phyloP scores from a whole-genome alignment of 2,329 filamentous ascomycete species.

The Aureobasidium subglaciale region DNA sequence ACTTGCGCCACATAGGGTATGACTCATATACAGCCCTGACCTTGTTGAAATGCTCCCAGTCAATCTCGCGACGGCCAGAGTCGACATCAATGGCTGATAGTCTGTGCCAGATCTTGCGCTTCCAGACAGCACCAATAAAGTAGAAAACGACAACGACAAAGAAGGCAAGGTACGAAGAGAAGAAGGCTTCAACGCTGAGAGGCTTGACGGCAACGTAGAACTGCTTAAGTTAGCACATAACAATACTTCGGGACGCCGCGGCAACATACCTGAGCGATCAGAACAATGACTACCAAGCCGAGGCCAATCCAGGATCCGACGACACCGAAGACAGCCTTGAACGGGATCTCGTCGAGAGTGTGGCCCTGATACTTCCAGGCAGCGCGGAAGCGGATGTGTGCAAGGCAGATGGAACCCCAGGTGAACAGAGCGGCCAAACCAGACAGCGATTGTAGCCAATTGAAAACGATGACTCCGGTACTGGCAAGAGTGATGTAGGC shows the following conservation, averaged over 20 bases:
- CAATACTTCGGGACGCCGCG: background rate
- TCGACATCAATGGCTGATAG: constrained; percentile 60
- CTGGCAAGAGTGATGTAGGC: constrained; percentile 48
- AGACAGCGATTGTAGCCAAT: constrained; percentile 62
- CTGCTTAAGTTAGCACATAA: constrained; percentile 19
- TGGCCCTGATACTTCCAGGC: constrained; percentile 56
- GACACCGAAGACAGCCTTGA: constrained; percentile 70
- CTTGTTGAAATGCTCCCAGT: constrained; percentile 58
- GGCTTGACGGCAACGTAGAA: constrained; percentile 45
- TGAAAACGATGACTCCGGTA: constrained; percentile 40
- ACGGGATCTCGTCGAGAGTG: constrained; percentile 68
- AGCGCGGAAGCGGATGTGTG: constrained; percentile 59
- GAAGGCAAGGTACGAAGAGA: constrained; percentile 47
- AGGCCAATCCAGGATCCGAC: constrained; percentile 76
- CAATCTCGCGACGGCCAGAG: constrained; percentile 55
- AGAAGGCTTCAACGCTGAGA: constrained; percentile 44
- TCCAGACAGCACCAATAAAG: constrained; percentile 53
- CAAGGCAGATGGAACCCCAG: constrained; percentile 62
- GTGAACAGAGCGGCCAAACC: constrained; percentile 69
- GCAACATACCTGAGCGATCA: constrained; percentile 57
- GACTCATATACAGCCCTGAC: constrained; percentile 44
- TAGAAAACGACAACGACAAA: constrained; percentile 51
- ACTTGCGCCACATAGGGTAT: constrained; percentile 45
- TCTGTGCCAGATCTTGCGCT: constrained; percentile 53
- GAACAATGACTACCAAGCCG: constrained; percentile 64